Evolutionary conservation across 1,139 yeast genomes (phyloP), one percentile per base, ranked within the genome.

Genomic region (Cylindricascospora bacillispora): DNA sequence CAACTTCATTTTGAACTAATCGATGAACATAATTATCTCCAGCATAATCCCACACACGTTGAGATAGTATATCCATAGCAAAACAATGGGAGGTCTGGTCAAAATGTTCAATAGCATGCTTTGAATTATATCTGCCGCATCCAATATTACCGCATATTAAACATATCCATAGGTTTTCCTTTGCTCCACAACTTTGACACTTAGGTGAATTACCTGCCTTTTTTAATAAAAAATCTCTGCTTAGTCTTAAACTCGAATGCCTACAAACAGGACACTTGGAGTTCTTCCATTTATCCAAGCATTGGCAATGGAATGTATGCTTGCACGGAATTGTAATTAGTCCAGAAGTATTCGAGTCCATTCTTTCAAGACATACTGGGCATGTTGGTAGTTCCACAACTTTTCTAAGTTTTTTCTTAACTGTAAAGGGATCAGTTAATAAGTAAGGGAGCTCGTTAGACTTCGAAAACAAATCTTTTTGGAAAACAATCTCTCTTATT

Each of bases 41-140:
- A 0, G 89, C 86, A 52, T 86, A 86, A 52, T 86, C 95, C 97
- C 97, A 86, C 2, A 86, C 94, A 29, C 97, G 61, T 37, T 86
- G 92, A 0, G 93, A 72, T 12, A 64, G 60, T 26, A 80, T 62
- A 49, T 85, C 95, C 95, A 86, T 83, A 0, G 95, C 81, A 57
- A 82, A 86, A 47, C 94, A 81, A 54, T 86, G 97, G 3, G 81
- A 78, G 0, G 93, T 76, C 11, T 62, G 62, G 13, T 74, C 69
- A 52, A 73, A 85, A 54, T 86, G 97, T 40, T 76, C 71, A 28
- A 81, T 69, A 0, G 95, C 93, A 57, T 86, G 97, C 32, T 81
- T 86, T 29, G 76, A 73, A 31, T 83, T 81, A 51, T 86, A 86
- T 39, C 97, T 59, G 10, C 94, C 93, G 58, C 97, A 86, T 0